Percentiles rank a stretch among this genome's conserved stretches.
These are phyloP conservation scores for Phycomyces nitens DNA, from an alignment of 192 early-diverging fungal species.

Conservation along the genomic window DNA sequence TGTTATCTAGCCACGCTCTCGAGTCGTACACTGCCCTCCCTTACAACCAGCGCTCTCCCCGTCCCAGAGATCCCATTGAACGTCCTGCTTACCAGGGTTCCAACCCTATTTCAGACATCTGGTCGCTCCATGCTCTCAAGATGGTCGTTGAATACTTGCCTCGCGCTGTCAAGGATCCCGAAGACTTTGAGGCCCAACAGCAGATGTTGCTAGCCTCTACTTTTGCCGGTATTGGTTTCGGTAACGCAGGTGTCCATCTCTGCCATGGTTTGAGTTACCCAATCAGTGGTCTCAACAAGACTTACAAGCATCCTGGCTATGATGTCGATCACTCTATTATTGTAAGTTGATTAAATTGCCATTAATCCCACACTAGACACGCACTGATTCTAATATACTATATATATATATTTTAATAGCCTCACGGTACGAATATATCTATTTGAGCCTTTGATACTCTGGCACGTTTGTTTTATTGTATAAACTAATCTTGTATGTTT, in stretches of 20 bases:
- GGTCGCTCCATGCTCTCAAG: slow-evolving; percentile 74
- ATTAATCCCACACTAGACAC: neutral
- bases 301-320: slow-evolving; percentile 81
- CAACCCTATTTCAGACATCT: slow-evolving; percentile 90
- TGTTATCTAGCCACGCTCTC: slow-evolving; percentile 65
- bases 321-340: slow-evolving; percentile 71
- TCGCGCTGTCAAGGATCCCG: slow-evolving; percentile 63
- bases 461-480: no score
- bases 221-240: slow-evolving; percentile 66
- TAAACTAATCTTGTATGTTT: no score
- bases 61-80: slow-evolving; percentile 75
- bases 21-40: slow-evolving; percentile 92
- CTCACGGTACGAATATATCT: slow-evolving; percentile 24
- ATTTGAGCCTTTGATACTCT: no score
- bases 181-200: slow-evolving; percentile 67
- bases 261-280: slow-evolving; percentile 83
- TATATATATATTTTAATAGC: slow-evolving; percentile 6
- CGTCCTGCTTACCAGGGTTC: slow-evolving; percentile 91
- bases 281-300: slow-evolving; percentile 81
- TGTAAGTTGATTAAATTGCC: slow-evolving; percentile 24
- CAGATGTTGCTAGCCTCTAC: slow-evolving; percentile 88
- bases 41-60: slow-evolving; percentile 69
- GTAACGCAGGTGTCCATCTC: slow-evolving; percentile 76
- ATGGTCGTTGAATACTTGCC: slow-evolving; percentile 81
- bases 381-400: no score